Percentiles rank a stretch among this genome's conserved stretches.
phyloP scores from a whole-genome alignment of 108 stramenopile species.

The Licmophora abbreviata region DNA sequence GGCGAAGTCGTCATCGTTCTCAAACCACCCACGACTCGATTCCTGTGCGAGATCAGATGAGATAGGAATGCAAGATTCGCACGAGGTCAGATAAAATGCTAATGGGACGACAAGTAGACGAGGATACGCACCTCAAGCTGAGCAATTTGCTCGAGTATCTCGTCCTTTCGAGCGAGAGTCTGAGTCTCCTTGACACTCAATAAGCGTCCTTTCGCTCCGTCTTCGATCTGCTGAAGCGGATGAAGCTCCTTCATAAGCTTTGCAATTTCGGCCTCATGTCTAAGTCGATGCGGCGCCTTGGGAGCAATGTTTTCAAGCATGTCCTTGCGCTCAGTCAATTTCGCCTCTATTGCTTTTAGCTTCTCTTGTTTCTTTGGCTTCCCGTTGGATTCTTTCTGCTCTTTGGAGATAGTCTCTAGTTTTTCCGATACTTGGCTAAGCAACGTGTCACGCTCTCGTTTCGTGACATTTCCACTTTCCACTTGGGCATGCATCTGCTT shows the following conservation, averaged over 20 bases:
- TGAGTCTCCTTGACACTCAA: slow-evolving; percentile 67
- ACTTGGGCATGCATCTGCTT: slow-evolving; percentile 61
- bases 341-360: slow-evolving; percentile 22
- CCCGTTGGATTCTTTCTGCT: slow-evolving; percentile 37
- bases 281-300: slow-evolving; percentile 39
- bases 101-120: background rate
- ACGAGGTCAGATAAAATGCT: background rate
- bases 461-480: slow-evolving; percentile 57
- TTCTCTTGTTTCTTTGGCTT: slow-evolving; percentile 56
- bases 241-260: slow-evolving; percentile 46
- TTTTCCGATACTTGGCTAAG: slow-evolving; percentile 60
- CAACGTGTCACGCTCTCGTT: slow-evolving; percentile 34
- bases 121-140: slow-evolving; percentile 55
- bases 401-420: slow-evolving; percentile 34
- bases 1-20: slow-evolving; percentile 66
- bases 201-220: slow-evolving; percentile 50
- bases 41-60: no score
- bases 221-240: slow-evolving; percentile 56
- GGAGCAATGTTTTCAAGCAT: slow-evolving; percentile 28
- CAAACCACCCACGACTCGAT: slow-evolving; percentile 68
- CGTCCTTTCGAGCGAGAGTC: slow-evolving; percentile 58
- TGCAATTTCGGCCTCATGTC: slow-evolving; percentile 49
- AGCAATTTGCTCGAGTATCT: slow-evolving; percentile 58
- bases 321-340: slow-evolving; percentile 47
- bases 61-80: background rate